A percentile compares a stretch with the other conserved stretches of the same genome.
These are phyloP conservation scores for Phytophthora boehmeriae DNA, from an alignment of 352 stramenopile species.

Conservation along the genomic window DNA sequence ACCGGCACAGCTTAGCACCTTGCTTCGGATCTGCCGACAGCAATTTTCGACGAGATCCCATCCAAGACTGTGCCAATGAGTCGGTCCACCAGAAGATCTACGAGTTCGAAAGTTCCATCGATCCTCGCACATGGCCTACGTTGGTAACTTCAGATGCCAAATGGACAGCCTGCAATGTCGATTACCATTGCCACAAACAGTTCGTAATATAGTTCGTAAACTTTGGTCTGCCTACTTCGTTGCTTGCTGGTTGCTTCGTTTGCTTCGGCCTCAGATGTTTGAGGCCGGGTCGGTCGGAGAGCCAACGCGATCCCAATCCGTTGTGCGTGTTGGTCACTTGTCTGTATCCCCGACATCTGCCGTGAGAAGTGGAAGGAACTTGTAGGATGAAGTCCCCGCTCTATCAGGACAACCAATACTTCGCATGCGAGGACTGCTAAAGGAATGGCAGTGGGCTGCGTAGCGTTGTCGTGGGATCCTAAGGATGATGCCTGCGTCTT, in stretches of 20 bases:
- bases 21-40: background rate
- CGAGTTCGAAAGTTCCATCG: too few species aligned
- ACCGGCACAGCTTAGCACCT: background rate
- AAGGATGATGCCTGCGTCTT: background rate
- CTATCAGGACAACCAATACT: background rate
- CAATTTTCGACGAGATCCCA: background rate
- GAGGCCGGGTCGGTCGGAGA: too few species aligned
- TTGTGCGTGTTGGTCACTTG: background rate
- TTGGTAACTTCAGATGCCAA: too few species aligned
- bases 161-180: too few species aligned
- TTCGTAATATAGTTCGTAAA: too few species aligned
- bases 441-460: background rate
- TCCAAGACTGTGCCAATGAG: background rate
- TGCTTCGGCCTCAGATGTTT: too few species aligned
- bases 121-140: background rate
- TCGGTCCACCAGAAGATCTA: background rate
- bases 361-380: background rate
- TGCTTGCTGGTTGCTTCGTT: too few species aligned
- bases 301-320: background rate
- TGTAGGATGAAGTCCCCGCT: background rate
- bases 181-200: too few species aligned
- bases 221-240: too few species aligned
- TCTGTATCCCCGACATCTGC: conserved; percentile 1
- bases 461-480: background rate
- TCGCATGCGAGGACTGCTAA: background rate